These are phyloP conservation scores for Ogataea zsoltii DNA, from an alignment of 805 yeast species.

Conservation along the genomic window DNA sequence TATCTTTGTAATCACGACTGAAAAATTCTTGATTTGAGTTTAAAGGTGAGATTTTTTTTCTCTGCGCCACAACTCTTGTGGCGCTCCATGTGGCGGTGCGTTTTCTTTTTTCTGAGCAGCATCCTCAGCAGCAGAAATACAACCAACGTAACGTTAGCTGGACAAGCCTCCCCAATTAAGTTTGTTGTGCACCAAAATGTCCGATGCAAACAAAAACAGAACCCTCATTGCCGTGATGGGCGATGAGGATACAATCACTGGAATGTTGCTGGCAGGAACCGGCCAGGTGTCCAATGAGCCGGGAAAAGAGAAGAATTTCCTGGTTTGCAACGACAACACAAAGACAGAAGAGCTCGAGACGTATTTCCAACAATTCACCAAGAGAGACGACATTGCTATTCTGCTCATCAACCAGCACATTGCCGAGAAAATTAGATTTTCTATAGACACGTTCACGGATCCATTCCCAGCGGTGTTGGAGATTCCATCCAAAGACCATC, in stretches of 20 bases:
- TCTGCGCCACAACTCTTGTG: neutral
- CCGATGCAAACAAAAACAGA: constrained; percentile 51
- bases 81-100: neutral
- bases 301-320: constrained; percentile 75
- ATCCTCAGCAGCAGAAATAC: no score
- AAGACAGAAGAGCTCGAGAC: constrained; percentile 70
- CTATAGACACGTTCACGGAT: constrained; percentile 78
- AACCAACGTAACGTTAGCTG: no score
- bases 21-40: no score
- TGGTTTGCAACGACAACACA: constrained; percentile 76
- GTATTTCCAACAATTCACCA: constrained; percentile 75
- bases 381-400: constrained; percentile 89
- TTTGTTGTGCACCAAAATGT: constrained; percentile 1
- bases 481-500: constrained; percentile 98
- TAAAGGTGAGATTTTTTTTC: no score
- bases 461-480: constrained; percentile 97
- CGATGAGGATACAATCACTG: constrained; percentile 97
- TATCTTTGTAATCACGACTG: no score
- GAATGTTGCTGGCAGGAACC: constrained; percentile 90
- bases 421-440: constrained; percentile 84
- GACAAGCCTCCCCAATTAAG: neutral
- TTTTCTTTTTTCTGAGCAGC: no score
- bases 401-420: constrained; percentile 90
- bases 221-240: constrained; percentile 91
- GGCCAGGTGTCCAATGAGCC: constrained; percentile 76